Evolutionary conservation across 2,329 filamentous ascomycete species (phyloP).

Genomic region (Penicillium sp.): DNA sequence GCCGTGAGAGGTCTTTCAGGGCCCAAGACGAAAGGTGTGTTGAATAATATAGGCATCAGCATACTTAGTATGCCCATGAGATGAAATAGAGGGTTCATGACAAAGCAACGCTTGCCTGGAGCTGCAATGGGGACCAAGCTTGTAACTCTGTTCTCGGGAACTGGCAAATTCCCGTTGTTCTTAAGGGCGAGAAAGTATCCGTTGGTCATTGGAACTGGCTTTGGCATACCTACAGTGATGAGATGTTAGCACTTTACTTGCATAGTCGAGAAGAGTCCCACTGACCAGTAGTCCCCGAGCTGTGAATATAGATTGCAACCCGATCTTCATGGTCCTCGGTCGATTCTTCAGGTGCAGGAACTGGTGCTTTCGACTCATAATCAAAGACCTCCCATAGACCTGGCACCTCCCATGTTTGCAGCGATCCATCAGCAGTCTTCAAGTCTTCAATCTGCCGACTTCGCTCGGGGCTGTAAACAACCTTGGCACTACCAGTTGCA

Average conservation of each 20-base stretch:
- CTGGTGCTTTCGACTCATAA: not conserved
- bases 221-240: conserved; percentile 23
- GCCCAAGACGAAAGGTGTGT: conserved; percentile 15
- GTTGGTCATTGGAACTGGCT: conserved; percentile 27
- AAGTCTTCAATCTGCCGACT: conserved; percentile 16
- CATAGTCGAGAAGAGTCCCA: not conserved
- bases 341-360: conserved; percentile 5
- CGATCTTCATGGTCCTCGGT: conserved; percentile 25
- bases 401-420: conserved; percentile 6
- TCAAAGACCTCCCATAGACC: conserved; percentile 13
- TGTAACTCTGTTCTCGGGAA: conserved; percentile 15
- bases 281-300: conserved; percentile 36
- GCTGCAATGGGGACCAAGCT: conserved; percentile 3
- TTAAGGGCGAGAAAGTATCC: conserved; percentile 21
- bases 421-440: not conserved
- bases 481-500: conserved; percentile 6
- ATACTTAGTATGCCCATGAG: conserved; percentile 23
- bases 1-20: conserved; percentile 26
- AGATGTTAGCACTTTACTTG: conserved; percentile 24
- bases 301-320: conserved; percentile 29
- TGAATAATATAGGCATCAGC: conserved; percentile 17
- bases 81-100: conserved; percentile 23
- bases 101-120: not conserved
- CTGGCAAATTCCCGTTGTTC: conserved; percentile 3
- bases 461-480: conserved; percentile 14